Evolutionary conservation across 208 protist genomes (phyloP), one percentile per base, ranked within the genome.

Genomic region (Leishmania arabica): DNA sequence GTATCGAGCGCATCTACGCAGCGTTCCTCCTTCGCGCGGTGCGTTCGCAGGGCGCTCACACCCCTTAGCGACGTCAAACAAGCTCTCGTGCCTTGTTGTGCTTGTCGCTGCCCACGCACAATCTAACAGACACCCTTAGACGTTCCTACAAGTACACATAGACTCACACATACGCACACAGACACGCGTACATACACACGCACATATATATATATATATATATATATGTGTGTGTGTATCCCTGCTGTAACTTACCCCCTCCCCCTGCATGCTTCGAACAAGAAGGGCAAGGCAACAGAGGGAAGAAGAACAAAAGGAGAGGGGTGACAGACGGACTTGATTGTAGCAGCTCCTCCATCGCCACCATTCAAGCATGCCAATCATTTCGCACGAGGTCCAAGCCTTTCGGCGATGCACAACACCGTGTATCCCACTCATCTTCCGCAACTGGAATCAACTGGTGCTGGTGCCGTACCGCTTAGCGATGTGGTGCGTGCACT

Each of bases 401-500:
- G 34, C 53, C 7, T 86, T 72, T 49, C 82, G 74, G 45, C 82
- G 82, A 15, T 80, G 78, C 78, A 70, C n/a, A 17, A 47, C 66
- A 31, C 40, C 74, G 13, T 79, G 58, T 58, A 56, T 87, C 45
- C 76, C 68, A 2, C 69, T 76, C 2, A 72, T 92, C 49, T 76
- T 79, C 42, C 82, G 85, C 24, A 89, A 89, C 72, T 60, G 78
- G 8, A 96, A 96, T 79, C 62, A 82, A 24, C 34, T 85, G 42
- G 64, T 93, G 24, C 84, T 92, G n/a, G 83, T 95, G 60, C 93
- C 91, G 17, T 93, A 86, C 24, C 86, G 91, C 17, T 60, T 94
- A 40, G 79, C 85, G 15, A 83, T 88, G 66, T 90, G 86, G 83
- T 54, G 82, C 42, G 51, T 92, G 4, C 90, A 96, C 89, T 86